A percentile compares a stretch with the other conserved stretches of the same genome.
Evolutionary conservation across 1,284 basidiomycete genomes (phyloP).

Genomic region (Porogramme epimiltina): DNA sequence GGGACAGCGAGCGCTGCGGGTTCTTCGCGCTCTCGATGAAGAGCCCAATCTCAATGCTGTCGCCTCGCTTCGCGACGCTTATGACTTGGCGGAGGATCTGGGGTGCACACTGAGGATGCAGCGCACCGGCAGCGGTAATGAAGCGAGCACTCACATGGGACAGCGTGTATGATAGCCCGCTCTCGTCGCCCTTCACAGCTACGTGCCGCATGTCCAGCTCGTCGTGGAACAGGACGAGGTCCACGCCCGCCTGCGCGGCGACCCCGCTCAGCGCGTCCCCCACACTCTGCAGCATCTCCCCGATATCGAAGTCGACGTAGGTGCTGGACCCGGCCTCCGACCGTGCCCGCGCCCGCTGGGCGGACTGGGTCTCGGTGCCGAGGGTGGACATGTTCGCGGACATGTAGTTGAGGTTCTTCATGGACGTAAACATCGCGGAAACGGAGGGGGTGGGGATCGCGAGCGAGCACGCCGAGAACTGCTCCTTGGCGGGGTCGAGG

Average conservation of each 20-base stretch:
- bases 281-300: conserved; percentile 71
- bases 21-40: conserved; percentile 49
- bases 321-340: conserved; percentile 10
- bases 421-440: conserved; percentile 84
- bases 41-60: conserved; percentile 90
- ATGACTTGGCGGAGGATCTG: conserved; percentile 88
- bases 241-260: conserved; percentile 82
- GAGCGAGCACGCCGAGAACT: conserved; percentile 84
- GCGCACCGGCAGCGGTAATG: conserved; percentile 15
- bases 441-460: conserved; percentile 85
- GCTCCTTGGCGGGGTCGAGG: conserved; percentile 90
- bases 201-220: conserved; percentile 86
- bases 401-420: conserved; percentile 91
- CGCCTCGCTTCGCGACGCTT: conserved; percentile 64
- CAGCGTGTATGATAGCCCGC: conserved; percentile 77
- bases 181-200: conserved; percentile 83
- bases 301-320: conserved; percentile 62
- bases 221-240: conserved; percentile 86
- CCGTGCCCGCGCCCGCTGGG: conserved; percentile 5
- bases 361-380: conserved; percentile 18
- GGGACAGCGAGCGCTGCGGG: conserved; percentile 9
- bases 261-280: conserved; percentile 86
- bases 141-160: conserved; percentile 69
- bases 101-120: not conserved
- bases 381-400: conserved; percentile 69